Evolutionary conservation across 2,329 filamentous ascomycete genomes (phyloP).

Genomic region (Diaporthe vaccinii): DNA sequence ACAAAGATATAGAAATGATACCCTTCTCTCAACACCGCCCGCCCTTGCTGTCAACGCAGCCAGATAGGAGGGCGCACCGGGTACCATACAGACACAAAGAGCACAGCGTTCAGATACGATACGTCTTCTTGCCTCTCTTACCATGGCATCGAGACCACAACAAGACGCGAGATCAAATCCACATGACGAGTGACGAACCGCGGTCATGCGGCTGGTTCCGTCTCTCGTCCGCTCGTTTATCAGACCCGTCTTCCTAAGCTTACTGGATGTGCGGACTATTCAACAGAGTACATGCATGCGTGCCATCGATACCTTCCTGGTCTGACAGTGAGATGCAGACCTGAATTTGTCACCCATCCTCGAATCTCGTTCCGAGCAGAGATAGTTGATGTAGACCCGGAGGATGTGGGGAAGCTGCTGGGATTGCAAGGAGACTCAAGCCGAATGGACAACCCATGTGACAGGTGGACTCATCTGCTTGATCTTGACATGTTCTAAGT

Average conservation of each 20-base stretch:
- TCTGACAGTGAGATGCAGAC: background rate
- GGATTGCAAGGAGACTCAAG: background rate
- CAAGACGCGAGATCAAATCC: slow-evolving; percentile 70
- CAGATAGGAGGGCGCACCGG: background rate
- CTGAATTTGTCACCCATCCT: background rate
- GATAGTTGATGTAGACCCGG: background rate
- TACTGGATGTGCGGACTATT: slow-evolving; percentile 73
- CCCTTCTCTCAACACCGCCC: slow-evolving; percentile 38
- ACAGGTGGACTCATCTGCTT: background rate
- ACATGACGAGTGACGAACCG: slow-evolving; percentile 42
- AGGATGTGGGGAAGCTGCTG: background rate
- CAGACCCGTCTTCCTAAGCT: slow-evolving; percentile 72
- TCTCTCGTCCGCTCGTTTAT: slow-evolving; percentile 65
- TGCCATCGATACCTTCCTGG: background rate
- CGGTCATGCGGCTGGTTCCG: slow-evolving; percentile 41
- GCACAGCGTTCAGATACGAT: slow-evolving; percentile 73
- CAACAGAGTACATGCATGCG: slow-evolving; percentile 68
- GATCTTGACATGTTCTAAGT: background rate
- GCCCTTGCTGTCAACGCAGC: background rate
- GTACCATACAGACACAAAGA: slow-evolving; percentile 13
- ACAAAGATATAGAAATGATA: slow-evolving; percentile 41
- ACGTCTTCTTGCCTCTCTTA: slow-evolving; percentile 67
- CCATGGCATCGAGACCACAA: slow-evolving; percentile 71
- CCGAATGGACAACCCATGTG: background rate
- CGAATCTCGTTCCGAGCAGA: background rate